phyloP scores from a whole-genome alignment of 1,139 yeast species.

The Pichia sp. region DNA sequence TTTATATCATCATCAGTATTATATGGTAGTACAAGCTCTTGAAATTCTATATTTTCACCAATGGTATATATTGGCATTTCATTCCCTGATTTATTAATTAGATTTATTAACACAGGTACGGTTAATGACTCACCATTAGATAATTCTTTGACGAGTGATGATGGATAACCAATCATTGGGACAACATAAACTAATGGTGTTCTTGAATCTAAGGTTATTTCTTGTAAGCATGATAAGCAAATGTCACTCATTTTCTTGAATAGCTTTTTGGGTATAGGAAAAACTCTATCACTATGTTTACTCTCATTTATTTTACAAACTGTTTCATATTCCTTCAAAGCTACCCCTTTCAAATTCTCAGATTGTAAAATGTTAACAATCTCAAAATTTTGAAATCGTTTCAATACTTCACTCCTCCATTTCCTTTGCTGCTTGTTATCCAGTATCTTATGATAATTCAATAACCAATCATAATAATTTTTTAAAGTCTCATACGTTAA shows the following conservation, averaged over 20 bases:
- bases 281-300: not conserved
- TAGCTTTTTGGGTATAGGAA: conserved; percentile 5
- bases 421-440: conserved; percentile 6
- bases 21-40: not conserved
- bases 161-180: conserved; percentile 8
- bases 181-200: conserved; percentile 4
- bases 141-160: not conserved
- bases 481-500: conserved; percentile 1
- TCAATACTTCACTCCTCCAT: conserved; percentile 15
- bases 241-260: conserved; percentile 1
- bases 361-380: conserved; percentile 13
- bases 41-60: not conserved
- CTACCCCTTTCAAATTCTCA: not conserved
- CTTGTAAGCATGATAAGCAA: conserved; percentile 8
- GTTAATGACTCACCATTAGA: not conserved
- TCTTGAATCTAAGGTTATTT: not conserved
- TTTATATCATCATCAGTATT: not conserved
- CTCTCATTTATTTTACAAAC: not conserved
- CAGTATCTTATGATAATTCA: conserved; percentile 6
- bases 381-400: conserved; percentile 20
- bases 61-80: not conserved
- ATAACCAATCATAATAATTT: conserved; percentile 6
- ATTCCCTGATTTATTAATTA: conserved; percentile 1
- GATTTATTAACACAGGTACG: conserved; percentile 5
- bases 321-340: not conserved